Evolutionary conservation across 2,329 filamentous ascomycete species (phyloP).

Genomic region (Incumbomyces lentus): DNA sequence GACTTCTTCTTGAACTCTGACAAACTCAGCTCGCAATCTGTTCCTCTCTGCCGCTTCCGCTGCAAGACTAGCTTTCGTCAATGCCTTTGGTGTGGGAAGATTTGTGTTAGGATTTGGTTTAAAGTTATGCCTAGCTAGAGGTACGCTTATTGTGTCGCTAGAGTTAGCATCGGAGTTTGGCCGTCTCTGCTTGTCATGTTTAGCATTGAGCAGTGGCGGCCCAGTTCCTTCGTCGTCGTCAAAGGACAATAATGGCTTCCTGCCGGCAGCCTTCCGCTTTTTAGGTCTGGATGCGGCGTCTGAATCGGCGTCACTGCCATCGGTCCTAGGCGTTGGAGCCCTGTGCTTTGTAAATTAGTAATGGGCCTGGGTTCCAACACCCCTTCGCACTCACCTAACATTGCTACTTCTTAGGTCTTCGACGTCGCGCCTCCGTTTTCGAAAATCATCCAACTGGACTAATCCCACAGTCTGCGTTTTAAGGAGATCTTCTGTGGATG

Average conservation of each 20-base stretch:
- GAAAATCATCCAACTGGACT: slow-evolving; percentile 84
- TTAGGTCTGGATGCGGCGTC: slow-evolving; percentile 28
- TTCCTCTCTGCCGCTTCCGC: slow-evolving; percentile 71
- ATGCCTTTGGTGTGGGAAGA: slow-evolving; percentile 54
- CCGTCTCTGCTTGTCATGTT: not conserved
- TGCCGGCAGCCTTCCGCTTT: slow-evolving; percentile 51
- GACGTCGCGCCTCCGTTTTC: slow-evolving; percentile 78
- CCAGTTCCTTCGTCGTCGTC: slow-evolving; percentile 48
- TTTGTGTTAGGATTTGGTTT: slow-evolving; percentile 34
- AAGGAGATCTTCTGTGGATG: slow-evolving; percentile 68
- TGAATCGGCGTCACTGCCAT: slow-evolving; percentile 24
- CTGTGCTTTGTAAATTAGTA: slow-evolving; percentile 50
- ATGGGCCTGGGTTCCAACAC: slow-evolving; percentile 4
- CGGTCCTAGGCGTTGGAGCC: slow-evolving; percentile 38
- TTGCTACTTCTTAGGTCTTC: not conserved
- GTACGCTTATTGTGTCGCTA: slow-evolving; percentile 21
- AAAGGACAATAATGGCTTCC: slow-evolving; percentile 51
- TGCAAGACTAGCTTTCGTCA: slow-evolving; percentile 66
- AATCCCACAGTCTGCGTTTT: slow-evolving; percentile 84
- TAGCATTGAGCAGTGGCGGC: slow-evolving; percentile 22
- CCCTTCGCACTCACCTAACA: no score
- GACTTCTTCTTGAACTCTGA: slow-evolving; percentile 71
- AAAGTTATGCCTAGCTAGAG: slow-evolving; percentile 24
- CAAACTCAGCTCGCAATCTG: slow-evolving; percentile 65
- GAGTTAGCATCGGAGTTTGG: slow-evolving; percentile 21